These are phyloP conservation scores for Lactarius pseudohatsudake DNA, from an alignment of 768 basidiomycete genomes.

Conservation along the genomic window DNA sequence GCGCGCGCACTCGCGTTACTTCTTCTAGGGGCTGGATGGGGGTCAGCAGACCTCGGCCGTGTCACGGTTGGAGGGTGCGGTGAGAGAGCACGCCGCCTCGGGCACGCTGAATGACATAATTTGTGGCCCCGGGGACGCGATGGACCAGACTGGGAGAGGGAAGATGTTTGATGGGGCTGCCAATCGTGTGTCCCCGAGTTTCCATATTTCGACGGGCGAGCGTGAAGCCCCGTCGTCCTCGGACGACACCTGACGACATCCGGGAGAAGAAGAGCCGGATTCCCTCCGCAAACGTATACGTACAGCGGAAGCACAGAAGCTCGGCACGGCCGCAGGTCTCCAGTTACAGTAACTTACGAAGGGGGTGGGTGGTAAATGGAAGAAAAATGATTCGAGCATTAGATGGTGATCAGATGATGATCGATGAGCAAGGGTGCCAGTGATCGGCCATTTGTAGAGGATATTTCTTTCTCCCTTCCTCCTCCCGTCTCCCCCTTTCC, in stretches of 20 bases:
- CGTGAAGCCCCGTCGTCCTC: conserved; percentile 26
- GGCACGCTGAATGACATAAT: conserved; percentile 23
- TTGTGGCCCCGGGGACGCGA: conserved; percentile 9
- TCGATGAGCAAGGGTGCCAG: neutral
- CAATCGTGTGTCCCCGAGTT: conserved; percentile 25
- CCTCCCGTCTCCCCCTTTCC: neutral
- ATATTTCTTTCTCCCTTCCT: neutral
- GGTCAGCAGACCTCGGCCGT: conserved; percentile 7
- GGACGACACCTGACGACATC: conserved; percentile 25
- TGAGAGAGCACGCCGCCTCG: conserved; percentile 2
- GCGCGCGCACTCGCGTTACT: conserved; percentile 12
- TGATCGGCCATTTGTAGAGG: neutral
- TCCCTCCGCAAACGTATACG: conserved; percentile 6
- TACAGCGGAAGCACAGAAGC: conserved; percentile 14
- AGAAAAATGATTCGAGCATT: neutral
- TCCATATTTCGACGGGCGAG: conserved; percentile 11
- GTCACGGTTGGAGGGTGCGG: neutral
- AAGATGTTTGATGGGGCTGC: conserved; percentile 13
- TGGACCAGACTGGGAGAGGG: conserved; percentile 8
- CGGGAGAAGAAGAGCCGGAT: conserved; percentile 21
- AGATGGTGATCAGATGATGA: neutral
- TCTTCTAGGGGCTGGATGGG: conserved; percentile 2
- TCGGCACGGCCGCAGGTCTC: conserved; percentile 1
- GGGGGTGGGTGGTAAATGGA: neutral
- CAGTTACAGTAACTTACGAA: neutral